Evolutionary conservation across 2,329 filamentous ascomycete genomes (phyloP).

Genomic region (Torrubiella hemipterigena): DNA sequence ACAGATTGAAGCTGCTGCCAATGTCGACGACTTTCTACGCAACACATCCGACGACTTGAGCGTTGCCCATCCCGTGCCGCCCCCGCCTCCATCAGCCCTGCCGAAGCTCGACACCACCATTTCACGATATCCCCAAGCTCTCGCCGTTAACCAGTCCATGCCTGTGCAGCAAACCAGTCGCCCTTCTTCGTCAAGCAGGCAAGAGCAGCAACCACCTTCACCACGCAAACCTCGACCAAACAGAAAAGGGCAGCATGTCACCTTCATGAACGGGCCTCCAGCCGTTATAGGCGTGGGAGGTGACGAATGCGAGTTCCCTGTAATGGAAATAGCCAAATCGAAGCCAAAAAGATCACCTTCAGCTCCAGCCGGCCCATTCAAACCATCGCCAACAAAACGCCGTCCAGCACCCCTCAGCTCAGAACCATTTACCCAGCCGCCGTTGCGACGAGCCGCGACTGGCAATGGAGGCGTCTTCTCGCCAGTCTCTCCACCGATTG

Average conservation of each 20-base stretch:
- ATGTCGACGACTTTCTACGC: constrained; percentile 48
- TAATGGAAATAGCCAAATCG: constrained; percentile 10
- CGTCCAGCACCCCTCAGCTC: constrained; percentile 7
- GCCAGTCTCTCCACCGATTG: constrained; percentile 12
- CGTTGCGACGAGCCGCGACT: constrained; percentile 46
- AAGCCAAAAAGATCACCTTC: constrained; percentile 8
- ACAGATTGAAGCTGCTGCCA: constrained; percentile 24
- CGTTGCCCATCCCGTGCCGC: constrained; percentile 37
- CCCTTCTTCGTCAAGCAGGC: constrained; percentile 25
- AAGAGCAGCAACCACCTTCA: too few species aligned
- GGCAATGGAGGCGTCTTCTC: too few species aligned
- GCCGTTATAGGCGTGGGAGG: constrained; percentile 85
- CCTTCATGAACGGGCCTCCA: constrained; percentile 60
- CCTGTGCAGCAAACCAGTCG: constrained; percentile 24
- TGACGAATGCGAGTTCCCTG: constrained; percentile 65
- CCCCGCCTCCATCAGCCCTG: constrained; percentile 23
- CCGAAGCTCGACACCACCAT: constrained; percentile 45
- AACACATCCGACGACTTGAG: constrained; percentile 42
- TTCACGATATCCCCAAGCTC: constrained; percentile 42
- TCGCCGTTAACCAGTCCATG: constrained; percentile 28
- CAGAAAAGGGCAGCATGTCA: constrained; percentile 60
- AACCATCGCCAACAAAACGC: neutral
- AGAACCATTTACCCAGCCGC: constrained; percentile 37
- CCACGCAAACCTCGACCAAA: constrained; percentile 32
- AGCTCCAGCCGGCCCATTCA: constrained; percentile 11